Base-by-base conservation (phyloP, 2,329 filamentous ascomycete genomes). In the Penicillium sp. region DNA sequence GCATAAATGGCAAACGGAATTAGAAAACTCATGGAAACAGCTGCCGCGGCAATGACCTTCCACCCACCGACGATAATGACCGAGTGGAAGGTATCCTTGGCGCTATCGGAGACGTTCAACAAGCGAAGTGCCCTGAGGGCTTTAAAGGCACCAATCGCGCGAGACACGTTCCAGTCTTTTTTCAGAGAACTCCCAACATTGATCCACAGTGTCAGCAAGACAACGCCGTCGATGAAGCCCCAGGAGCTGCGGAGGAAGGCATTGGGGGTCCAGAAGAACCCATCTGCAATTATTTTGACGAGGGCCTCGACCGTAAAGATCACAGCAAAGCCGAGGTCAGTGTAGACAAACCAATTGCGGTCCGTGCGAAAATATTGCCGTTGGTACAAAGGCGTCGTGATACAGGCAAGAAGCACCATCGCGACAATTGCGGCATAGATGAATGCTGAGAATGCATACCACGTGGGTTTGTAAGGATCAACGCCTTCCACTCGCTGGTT, bases 1-100 rank as follows among this genome's bases (percentile, higher is more conserved):
- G 90, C 93, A 56, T 97, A 97, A 34, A 98, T 91, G 54, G 93
- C 93, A 66, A 98, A 98, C 0, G 93, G 93, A 49, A 98, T 90
- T 48, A 98, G 75, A 64, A 98, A 81, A 57, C 91, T 95, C 58
- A 98, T 76, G 3, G 93, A 97, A 43, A 98, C 93, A 51, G 96
- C 90, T 0, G 90, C 89, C 54, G 93, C 83, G 46, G 89, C 90
- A 49, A 96, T 73, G 50, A 98, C 85, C 67, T 98, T 98, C 86
- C 88, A 93, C 54, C 89, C 90, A 46, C 90, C 91, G 47, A 94
- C 81, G 54, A 98, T 86, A 54, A 98, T 93, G 53, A 98, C 83
- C 2, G 91, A 95, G 67, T 98, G 93, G 66, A 98, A 98, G 0
- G 93, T 97, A 58, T 97, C 86, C 58, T 91, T 82, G 39, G 93